phyloP scores from a whole-genome alignment of 2,329 filamentous ascomycete genomes.

The Cercospora zeae-maydis region DNA sequence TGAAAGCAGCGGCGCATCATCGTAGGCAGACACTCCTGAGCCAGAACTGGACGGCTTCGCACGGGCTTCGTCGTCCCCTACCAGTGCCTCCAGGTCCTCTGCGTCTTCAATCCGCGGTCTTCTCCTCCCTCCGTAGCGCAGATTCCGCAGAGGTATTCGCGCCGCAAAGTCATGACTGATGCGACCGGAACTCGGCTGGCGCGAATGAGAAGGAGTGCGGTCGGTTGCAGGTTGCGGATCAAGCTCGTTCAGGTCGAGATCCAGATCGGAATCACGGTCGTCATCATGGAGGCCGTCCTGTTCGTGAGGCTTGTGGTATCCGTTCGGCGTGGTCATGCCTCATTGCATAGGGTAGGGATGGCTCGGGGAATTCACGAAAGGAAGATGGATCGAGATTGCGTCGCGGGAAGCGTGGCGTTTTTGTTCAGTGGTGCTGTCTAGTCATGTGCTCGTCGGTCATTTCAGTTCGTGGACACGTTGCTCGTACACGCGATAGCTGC shows the following conservation, averaged over 20 bases:
- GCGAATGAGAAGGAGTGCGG: constrained; percentile 17
- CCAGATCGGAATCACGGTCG: constrained; percentile 64
- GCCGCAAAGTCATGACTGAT: constrained; percentile 42
- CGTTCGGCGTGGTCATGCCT: constrained; percentile 47
- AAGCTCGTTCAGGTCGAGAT: constrained; percentile 75
- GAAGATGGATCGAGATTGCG: neutral
- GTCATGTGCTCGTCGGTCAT: constrained; percentile 1
- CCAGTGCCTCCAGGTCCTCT: constrained; percentile 61
- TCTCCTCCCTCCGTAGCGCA: constrained; percentile 49
- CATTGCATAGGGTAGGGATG: constrained; percentile 29
- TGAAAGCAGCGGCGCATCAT: constrained; percentile 69
- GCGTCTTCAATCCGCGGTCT: constrained; percentile 54
- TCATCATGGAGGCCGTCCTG: constrained; percentile 59
- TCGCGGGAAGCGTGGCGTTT: neutral
- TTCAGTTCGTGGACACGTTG: neutral
- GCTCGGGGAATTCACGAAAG: neutral
- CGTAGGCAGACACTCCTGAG: constrained; percentile 53
- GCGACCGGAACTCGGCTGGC: constrained; percentile 21
- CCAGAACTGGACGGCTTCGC: constrained; percentile 38
- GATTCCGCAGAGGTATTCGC: constrained; percentile 66
- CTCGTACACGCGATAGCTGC: neutral
- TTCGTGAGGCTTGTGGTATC: constrained; percentile 53
- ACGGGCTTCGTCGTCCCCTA: constrained; percentile 54
- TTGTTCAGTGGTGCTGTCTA: neutral
- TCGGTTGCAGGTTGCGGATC: constrained; percentile 52